Conservation (phyloP, 176 grass and related monocot genomes). For the Avena atlantica region DNA sequence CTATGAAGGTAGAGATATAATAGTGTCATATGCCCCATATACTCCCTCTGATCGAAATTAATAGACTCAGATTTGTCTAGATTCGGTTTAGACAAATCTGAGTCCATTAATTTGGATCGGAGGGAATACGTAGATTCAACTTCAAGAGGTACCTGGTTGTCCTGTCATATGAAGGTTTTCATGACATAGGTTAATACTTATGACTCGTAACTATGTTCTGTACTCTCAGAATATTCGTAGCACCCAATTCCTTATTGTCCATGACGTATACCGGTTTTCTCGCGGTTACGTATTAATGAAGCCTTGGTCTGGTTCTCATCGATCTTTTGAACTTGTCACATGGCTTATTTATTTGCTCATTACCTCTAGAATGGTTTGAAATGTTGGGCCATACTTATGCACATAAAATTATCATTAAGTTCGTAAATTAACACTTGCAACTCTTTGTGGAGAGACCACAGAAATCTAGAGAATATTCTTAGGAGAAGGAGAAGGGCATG, state of each 20-base stretch:
- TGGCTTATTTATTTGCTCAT: neutral
- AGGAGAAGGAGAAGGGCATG: neutral
- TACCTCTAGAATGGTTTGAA: neutral
- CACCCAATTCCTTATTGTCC: neutral
- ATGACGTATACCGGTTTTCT: neutral
- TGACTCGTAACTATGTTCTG: slow-evolving; percentile 1
- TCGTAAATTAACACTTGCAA: neutral
- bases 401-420: neutral
- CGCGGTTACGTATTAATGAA: neutral
- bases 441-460: neutral
- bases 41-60: no score
- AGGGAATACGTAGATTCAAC: neutral
- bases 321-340: neutral
- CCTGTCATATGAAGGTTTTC: neutral
- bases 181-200: neutral
- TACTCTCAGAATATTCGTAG: neutral
- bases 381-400: neutral
- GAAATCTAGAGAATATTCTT: neutral
- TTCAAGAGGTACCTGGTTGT: neutral
- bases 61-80: no score
- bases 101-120: no score
- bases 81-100: no score
- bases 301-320: neutral
- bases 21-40: neutral
- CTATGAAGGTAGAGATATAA: slow-evolving; percentile 2